A percentile compares a stretch with the other conserved stretches of the same genome.
Evolutionary conservation across 768 basidiomycete species (phyloP).

Genomic region (Boletales sp.): DNA sequence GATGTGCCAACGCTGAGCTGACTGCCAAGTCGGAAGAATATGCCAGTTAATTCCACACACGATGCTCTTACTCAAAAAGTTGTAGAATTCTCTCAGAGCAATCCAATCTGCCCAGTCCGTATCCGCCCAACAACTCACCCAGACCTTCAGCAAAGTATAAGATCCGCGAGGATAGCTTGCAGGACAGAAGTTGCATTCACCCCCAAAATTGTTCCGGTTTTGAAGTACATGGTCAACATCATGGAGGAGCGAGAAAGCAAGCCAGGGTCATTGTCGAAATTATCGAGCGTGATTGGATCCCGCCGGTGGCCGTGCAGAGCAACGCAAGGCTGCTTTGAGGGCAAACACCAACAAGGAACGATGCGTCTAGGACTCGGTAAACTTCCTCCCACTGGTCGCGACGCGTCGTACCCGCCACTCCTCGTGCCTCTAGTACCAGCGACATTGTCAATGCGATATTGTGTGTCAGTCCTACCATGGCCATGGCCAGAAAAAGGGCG

Average conservation of each 20-base stretch:
- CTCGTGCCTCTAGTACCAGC: slow-evolving; percentile 39
- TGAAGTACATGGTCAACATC: slow-evolving; percentile 73
- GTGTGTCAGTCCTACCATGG: slow-evolving; percentile 82
- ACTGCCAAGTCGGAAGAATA: too few relatives aligned
- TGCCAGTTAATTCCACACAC: slow-evolving; percentile 51
- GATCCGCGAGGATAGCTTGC: slow-evolving; percentile 75
- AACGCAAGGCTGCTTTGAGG: slow-evolving; percentile 60
- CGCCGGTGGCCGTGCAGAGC: slow-evolving; percentile 65
- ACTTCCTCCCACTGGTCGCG: slow-evolving; percentile 52
- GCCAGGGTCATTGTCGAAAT: slow-evolving; percentile 77
- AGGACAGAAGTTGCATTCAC: slow-evolving; percentile 79
- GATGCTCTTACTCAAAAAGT: slow-evolving; percentile 70
- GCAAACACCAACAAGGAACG: slow-evolving; percentile 74
- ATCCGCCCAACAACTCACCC: slow-evolving; percentile 72
- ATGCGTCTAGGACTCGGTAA: slow-evolving; percentile 69
- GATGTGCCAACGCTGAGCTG: too few relatives aligned
- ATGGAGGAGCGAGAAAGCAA: slow-evolving; percentile 87
- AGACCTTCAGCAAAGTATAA: slow-evolving; percentile 71
- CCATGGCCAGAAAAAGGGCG: slow-evolving; percentile 77
- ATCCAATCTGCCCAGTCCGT: slow-evolving; percentile 68
- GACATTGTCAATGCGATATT: slow-evolving; percentile 56
- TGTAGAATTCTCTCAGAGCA: slow-evolving; percentile 65
- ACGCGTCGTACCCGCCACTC: slow-evolving; percentile 32
- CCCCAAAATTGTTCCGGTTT: slow-evolving; percentile 65
- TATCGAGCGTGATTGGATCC: slow-evolving; percentile 81